Evolutionary conservation across 108 stramenopile species (phyloP).

Genomic region (Nannochloropsis salina): DNA sequence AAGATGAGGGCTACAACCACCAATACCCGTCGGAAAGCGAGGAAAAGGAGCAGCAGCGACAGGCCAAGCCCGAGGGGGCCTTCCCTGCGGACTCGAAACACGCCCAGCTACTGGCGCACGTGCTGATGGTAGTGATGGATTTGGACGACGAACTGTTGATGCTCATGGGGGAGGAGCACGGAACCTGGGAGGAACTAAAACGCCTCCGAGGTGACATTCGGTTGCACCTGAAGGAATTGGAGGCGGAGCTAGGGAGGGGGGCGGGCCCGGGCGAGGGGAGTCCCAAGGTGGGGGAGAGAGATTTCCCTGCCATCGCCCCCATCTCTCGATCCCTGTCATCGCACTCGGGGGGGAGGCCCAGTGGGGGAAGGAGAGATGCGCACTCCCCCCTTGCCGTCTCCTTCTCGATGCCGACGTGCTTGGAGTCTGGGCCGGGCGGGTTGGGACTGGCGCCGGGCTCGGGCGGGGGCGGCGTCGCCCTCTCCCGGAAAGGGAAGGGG

Average conservation of each 20-base stretch:
- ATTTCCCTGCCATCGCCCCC: neutral
- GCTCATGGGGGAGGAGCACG: constrained; percentile 15
- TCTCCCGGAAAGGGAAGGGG: too few species aligned
- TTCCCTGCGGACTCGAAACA: neutral
- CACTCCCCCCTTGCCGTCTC: neutral
- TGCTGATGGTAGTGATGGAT: neutral
- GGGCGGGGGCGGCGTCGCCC: too few species aligned
- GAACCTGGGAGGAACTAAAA: neutral
- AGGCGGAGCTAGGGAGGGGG: neutral
- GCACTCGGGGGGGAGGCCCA: neutral
- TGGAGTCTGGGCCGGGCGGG: too few species aligned
- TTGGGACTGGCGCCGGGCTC: too few species aligned
- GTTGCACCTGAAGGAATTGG: neutral
- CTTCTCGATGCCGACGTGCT: neutral
- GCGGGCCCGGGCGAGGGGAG: too few species aligned
- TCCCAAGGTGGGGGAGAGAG: neutral
- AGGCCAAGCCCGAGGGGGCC: neutral
- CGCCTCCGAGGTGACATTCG: neutral
- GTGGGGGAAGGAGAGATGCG: neutral
- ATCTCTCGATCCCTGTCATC: neutral
- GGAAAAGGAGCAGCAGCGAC: neutral
- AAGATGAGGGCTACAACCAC: neutral
- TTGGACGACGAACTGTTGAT: neutral
- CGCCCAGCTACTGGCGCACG: neutral
- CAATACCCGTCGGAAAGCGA: neutral